Evolutionary conservation across 352 stramenopile species (phyloP), one percentile per base, ranked within the genome.

Genomic region (Pythium dissimile): DNA sequence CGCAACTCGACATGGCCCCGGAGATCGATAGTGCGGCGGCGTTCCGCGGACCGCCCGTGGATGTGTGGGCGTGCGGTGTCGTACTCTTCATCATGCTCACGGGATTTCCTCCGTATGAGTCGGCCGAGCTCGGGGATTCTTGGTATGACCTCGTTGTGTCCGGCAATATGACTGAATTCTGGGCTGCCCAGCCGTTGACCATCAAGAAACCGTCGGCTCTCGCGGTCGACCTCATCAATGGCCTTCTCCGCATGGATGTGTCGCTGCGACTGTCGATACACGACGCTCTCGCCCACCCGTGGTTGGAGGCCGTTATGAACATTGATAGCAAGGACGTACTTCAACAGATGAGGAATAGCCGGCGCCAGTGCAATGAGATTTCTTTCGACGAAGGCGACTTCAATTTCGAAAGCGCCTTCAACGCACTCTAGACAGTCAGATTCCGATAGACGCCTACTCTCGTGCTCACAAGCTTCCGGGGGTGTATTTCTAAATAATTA

Each of bases 21-120:
- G 88, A 97, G 66, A 78, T 97, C 51, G 66, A 74, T 35, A 65
- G 51, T 18, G 54, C 70, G 42, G 56, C 54, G n/a, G 52, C 66
- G 27, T 95, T 93, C 62, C 80, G 81, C 49, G 79, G 72, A 20
- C 73, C 77, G 5, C 73, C 86, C 0, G 84, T 91, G 31, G 89
- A 97, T 69, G 67, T 95, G 24, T 97, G 89, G 88, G 90, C 83
- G 1, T 71, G 82, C 5, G 89, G 87, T 45, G 83, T 97, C 24
- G 88, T 97, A 45, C 69, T 97, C 9, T 97, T 95, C 72, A 96
- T 97, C 65, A 72, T 97, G 69, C 59, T 97, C 18, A 93, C 87
- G 35, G 86, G 87, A n/a, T 80, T 92, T 53, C 87, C 88, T 26
- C 89, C 89, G 13, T 97, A 94, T 55, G 81, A 92, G 45, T 56